phyloP scores from a whole-genome alignment of 2,329 filamentous ascomycete genomes.

The Colletotrichum neosansevieriae region DNA sequence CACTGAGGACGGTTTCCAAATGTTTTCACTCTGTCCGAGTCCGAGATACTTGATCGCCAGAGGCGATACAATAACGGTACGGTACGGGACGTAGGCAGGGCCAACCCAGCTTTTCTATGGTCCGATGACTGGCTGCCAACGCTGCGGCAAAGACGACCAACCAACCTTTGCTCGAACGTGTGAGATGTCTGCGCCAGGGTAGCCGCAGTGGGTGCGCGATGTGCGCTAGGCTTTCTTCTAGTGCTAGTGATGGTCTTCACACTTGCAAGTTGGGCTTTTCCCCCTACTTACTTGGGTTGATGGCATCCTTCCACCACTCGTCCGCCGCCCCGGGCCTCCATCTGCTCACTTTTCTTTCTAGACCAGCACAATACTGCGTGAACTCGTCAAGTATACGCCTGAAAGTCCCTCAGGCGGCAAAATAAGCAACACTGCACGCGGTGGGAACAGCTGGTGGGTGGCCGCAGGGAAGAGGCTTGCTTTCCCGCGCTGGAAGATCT shows the following conservation, averaged over 20 bases:
- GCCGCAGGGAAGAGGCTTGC: conserved; percentile 16
- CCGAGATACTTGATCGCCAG: background rate
- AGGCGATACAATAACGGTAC: conserved; percentile 6
- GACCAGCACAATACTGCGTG: background rate
- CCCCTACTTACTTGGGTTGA: background rate
- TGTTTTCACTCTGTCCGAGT: conserved; percentile 11
- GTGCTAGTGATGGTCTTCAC: background rate
- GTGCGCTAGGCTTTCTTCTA: conserved; percentile 37
- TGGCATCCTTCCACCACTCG: conserved; percentile 7
- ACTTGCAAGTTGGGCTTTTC: conserved; percentile 18
- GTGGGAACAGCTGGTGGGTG: background rate
- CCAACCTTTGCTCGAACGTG: conserved; percentile 27
- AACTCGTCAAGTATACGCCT: background rate
- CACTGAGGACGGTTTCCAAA: conserved; percentile 7
- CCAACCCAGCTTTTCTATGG: conserved; percentile 4
- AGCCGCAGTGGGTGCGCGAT: conserved; percentile 37
- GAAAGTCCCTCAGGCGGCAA: background rate
- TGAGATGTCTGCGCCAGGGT: conserved; percentile 32
- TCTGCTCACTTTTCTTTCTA: conserved; percentile 10
- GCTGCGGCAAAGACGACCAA: conserved; percentile 30
- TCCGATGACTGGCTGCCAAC: background rate
- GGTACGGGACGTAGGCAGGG: conserved; percentile 11
- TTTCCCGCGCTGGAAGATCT: conserved; percentile 23
- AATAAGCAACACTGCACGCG: conserved; percentile 1
- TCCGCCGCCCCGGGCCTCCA: background rate